These are phyloP conservation scores for Phalaenopsis equestris DNA, from an alignment of 106 monocot genomes.

Conservation along the genomic window DNA sequence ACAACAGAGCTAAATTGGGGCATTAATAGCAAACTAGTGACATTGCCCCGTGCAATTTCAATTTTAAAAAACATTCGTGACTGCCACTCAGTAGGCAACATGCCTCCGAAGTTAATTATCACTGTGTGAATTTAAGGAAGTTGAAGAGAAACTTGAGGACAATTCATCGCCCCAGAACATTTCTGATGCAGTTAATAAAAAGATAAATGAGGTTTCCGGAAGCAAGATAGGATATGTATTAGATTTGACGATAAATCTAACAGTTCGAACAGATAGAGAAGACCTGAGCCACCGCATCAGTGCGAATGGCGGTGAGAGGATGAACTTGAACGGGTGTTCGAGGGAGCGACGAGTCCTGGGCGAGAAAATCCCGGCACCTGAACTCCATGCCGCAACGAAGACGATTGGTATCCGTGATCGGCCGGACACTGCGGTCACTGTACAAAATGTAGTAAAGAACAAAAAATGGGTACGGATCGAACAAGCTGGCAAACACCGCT, in stretches of 20 bases:
- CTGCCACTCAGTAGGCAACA: not conserved
- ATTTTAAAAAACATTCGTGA: not conserved
- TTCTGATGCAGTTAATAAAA: no score
- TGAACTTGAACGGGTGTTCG: not conserved
- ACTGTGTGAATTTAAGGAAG: not conserved
- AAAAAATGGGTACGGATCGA: no score
- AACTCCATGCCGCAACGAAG: not conserved
- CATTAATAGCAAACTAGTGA: not conserved
- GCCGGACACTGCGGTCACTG: no score
- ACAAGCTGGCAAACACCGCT: no score
- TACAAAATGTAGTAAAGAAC: no score
- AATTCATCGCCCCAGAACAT: no score
- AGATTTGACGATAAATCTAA: not conserved
- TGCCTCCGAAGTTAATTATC: not conserved
- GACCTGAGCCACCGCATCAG: not conserved
- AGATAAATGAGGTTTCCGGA: not conserved
- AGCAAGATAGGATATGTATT: not conserved
- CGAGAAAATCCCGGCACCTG: not conserved
- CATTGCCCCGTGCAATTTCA: not conserved
- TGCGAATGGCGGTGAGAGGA: not conserved
- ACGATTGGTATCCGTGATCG: no score
- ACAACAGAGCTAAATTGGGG: not conserved
- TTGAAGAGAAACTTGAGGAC: not conserved
- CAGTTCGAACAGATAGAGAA: not conserved
- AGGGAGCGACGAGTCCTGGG: not conserved